Evolutionary conservation across 495 filamentous ascomycete genomes (phyloP), one percentile per base, ranked within the genome.

Genomic region (Beverwykella pulmonaria): DNA sequence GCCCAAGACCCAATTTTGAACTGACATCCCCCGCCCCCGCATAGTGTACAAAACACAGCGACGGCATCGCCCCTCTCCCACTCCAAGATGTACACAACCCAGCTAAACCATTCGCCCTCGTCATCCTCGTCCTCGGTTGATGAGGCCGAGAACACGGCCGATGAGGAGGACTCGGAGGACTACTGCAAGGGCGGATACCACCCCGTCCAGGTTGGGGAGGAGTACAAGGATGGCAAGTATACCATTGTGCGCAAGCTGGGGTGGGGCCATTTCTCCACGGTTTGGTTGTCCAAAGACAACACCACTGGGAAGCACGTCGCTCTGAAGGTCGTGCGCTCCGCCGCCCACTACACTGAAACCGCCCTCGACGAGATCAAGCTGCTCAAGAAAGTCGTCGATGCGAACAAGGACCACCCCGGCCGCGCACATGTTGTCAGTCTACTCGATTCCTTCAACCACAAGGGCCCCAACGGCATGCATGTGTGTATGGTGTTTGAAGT

Each of bases 401-500:
- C 95, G 34, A 98, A 97, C 63, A 75, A 75, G 61, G 73, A 77
- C 49, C 94, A 98, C 75, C 95, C 94, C 8, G 94, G 94, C 66
- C 88, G 92, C 69, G 89, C 89, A 71, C 92, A 98, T 73, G 93
- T 98, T 56, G 94, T 98, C 69, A 96, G 92, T 75, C 82, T 98
- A 20, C 81, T 98, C 62, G 94, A 98, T 76, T 96, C 91, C 2
- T 98, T 98, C 74, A 95, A 97, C 70, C 94, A 98, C 78, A 96
- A 95, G 77, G 94, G 94, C 5, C 94, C 93, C 15, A 93, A 98
- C 76, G 94, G 94, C 41, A 87, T 91, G 30, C 94, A 98, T 73
- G 92, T 98, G 53, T 98, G 94, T 82, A 98, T 98, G 93, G 94
- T 98, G 5, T 98, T 98, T 70, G 94, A 98, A 76, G 94, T 98